Conservation (phyloP, 495 filamentous ascomycete genomes). For the Clohesyomyces aquaticus region DNA sequence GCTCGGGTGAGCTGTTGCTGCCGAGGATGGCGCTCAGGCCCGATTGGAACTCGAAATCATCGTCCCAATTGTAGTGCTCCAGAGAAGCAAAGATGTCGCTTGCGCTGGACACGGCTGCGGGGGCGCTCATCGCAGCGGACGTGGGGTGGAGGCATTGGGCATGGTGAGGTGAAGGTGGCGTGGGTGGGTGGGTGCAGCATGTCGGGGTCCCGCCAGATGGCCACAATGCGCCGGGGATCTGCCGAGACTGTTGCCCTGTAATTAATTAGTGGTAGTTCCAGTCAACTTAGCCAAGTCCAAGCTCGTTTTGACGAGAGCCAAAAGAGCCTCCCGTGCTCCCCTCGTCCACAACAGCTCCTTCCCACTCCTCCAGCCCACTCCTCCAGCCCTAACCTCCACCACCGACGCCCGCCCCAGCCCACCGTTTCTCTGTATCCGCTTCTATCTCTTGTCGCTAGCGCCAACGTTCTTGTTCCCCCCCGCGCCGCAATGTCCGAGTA, state of each 20-base stretch:
- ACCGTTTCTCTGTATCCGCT: not conserved
- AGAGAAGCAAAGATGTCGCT: constrained; percentile 50
- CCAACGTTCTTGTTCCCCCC: constrained; percentile 7
- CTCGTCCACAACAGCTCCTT: constrained; percentile 5
- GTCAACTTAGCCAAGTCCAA: too few species aligned
- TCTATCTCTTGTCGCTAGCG: not conserved
- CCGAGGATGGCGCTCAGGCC: constrained; percentile 53
- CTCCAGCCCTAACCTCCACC: not conserved
- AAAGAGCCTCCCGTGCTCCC: not conserved
- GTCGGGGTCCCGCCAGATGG: not conserved
- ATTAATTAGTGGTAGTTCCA: too few species aligned
- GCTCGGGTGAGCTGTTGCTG: constrained; percentile 49
- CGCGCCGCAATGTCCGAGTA: constrained; percentile 13
- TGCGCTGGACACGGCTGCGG: not conserved
- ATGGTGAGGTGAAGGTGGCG: not conserved
- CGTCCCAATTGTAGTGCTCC: constrained; percentile 58
- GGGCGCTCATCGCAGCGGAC: constrained; percentile 14
- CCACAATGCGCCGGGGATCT: constrained; percentile 8
- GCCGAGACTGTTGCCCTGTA: not conserved
- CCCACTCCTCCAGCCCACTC: constrained; percentile 17
- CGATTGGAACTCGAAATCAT: constrained; percentile 59
- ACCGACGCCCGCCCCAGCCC: constrained; percentile 7
- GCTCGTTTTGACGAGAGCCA: constrained; percentile 1
- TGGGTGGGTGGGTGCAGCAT: not conserved
- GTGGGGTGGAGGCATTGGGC: not conserved